phyloP scores from a whole-genome alignment of 495 filamentous ascomycete genomes.

The Platismatia glauca region DNA sequence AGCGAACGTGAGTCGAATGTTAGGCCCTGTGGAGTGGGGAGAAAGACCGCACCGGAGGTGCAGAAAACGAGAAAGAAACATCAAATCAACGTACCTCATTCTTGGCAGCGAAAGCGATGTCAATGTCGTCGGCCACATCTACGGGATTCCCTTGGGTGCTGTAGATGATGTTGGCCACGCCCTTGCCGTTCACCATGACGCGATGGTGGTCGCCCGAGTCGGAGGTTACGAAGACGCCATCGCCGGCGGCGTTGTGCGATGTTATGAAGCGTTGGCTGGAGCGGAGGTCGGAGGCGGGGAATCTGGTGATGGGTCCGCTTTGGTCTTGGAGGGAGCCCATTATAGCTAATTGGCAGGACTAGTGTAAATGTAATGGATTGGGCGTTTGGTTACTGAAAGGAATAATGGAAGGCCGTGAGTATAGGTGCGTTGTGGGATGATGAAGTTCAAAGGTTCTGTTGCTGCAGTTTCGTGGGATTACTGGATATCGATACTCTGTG shows the following conservation, averaged over 20 bases:
- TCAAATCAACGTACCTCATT: constrained; percentile 23
- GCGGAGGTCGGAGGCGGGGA: constrained; percentile 9
- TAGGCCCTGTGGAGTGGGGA: too few species aligned
- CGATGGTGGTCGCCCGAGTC: constrained; percentile 17
- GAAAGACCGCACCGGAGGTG: too few species aligned
- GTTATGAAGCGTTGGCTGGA: constrained; percentile 29
- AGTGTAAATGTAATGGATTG: too few species aligned
- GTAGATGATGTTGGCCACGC: constrained; percentile 28
- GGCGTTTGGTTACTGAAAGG: too few species aligned
- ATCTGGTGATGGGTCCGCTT: background rate
- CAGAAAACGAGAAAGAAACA: too few species aligned
- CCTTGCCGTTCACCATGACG: constrained; percentile 19
- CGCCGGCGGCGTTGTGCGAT: constrained; percentile 29
- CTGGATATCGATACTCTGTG: too few species aligned
- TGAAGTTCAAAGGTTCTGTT: too few species aligned
- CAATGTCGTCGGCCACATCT: constrained; percentile 42
- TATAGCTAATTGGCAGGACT: too few species aligned
- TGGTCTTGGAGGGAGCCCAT: too few species aligned
- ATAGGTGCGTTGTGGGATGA: too few species aligned
- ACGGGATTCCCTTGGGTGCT: constrained; percentile 13
- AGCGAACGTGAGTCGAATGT: background rate
- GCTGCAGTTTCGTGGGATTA: too few species aligned
- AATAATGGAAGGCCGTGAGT: too few species aligned
- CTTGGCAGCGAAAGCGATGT: constrained; percentile 35
- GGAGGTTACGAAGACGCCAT: constrained; percentile 26